Conservation (phyloP, 2,329 filamentous ascomycete genomes). For the Huntiella decipiens region DNA sequence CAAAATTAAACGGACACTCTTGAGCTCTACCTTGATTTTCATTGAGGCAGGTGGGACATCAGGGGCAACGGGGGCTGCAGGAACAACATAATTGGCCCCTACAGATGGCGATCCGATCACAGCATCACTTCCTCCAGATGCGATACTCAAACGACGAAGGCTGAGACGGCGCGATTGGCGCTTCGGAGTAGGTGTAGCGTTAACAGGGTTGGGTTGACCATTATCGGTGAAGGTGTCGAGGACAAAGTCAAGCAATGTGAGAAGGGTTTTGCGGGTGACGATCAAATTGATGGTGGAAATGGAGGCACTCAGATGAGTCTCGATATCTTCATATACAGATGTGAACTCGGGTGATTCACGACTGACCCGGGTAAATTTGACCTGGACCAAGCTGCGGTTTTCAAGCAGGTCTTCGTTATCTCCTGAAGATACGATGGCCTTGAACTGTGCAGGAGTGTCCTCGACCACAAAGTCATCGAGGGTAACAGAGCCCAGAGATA, state of each 20-base stretch:
- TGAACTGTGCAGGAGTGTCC: conserved; percentile 75
- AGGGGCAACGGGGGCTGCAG: background rate
- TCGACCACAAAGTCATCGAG: conserved; percentile 84
- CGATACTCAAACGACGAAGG: conserved; percentile 8
- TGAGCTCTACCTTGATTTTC: conserved; percentile 79
- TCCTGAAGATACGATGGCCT: conserved; percentile 83
- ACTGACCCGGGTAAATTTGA: conserved; percentile 83
- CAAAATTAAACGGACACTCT: conserved; percentile 80
- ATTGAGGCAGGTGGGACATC: conserved; percentile 43
- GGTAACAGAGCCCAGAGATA: conserved; percentile 67
- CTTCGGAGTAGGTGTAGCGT: background rate
- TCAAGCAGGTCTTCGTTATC: conserved; percentile 53
- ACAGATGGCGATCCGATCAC: background rate
- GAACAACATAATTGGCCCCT: background rate
- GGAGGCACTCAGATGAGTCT: conserved; percentile 76
- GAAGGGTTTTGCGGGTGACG: conserved; percentile 76
- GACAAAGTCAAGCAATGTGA: conserved; percentile 87
- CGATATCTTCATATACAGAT: conserved; percentile 77
- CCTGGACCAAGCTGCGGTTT: conserved; percentile 63
- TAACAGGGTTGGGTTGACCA: conserved; percentile 17
- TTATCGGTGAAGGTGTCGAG: conserved; percentile 69
- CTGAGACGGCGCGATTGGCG: conserved; percentile 1
- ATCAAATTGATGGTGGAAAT: conserved; percentile 94
- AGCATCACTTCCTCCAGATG: conserved; percentile 7
- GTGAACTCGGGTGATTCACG: conserved; percentile 83